Percentiles rank a stretch among this genome's conserved stretches.
These are phyloP conservation scores for Aspergillus vadensis DNA, from an alignment of 2,329 filamentous ascomycete genomes.

Conservation along the genomic window DNA sequence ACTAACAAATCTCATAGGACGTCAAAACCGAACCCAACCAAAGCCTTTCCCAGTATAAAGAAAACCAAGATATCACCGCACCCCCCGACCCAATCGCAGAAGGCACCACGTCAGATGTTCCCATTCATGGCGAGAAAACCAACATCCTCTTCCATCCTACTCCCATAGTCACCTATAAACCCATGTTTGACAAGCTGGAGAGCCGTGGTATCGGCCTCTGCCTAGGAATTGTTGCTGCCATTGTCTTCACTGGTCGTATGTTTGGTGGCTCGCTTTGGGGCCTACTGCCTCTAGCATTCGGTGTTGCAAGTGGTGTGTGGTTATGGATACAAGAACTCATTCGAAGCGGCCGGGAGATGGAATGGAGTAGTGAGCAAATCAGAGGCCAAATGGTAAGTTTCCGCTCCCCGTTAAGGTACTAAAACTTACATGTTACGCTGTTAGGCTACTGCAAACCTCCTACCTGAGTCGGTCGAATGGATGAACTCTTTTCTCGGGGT, in stretches of 20 bases:
- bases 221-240: slow-evolving; percentile 68
- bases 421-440: not conserved
- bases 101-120: slow-evolving; percentile 87
- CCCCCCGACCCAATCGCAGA: slow-evolving; percentile 83
- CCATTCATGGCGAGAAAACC: slow-evolving; percentile 94
- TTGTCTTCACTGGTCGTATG: slow-evolving; percentile 74
- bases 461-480: slow-evolving; percentile 94
- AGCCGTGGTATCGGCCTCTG: slow-evolving; percentile 71
- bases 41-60: slow-evolving; percentile 75
- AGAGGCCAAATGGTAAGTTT: slow-evolving; percentile 72
- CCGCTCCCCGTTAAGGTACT: not conserved
- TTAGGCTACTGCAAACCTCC: slow-evolving; percentile 77
- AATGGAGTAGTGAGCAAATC: slow-evolving; percentile 85
- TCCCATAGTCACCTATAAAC: slow-evolving; percentile 83
- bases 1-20: slow-evolving; percentile 44
- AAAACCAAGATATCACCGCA: slow-evolving; percentile 84
- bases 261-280: slow-evolving; percentile 79
- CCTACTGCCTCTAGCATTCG: slow-evolving; percentile 71
- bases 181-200: slow-evolving; percentile 78
- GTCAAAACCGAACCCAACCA: slow-evolving; percentile 72
- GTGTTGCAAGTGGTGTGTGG: slow-evolving; percentile 75
- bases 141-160: slow-evolving; percentile 96
- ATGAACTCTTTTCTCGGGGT: slow-evolving; percentile 86
- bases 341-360: slow-evolving; percentile 75
- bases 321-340: slow-evolving; percentile 89